Conservation (phyloP, 306 rosid genomes). For the Urtica urens region DNA sequence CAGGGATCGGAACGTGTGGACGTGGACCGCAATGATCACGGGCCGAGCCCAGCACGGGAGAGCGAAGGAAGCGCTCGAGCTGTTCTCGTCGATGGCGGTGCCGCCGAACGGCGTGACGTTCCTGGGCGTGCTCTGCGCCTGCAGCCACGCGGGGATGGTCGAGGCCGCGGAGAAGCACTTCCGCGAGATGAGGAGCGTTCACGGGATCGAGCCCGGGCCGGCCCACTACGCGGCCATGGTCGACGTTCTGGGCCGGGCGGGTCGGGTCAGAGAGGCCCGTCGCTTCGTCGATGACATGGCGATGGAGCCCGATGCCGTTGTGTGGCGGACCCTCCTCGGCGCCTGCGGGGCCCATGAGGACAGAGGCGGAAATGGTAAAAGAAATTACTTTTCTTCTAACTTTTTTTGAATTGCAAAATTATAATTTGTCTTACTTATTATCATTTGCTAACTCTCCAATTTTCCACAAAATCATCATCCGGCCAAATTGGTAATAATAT, state of each 20-base stretch:
- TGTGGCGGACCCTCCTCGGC: slow-evolving; percentile 77
- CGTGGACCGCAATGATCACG: slow-evolving; percentile 89
- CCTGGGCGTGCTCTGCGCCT: slow-evolving; percentile 79
- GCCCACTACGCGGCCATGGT: slow-evolving; percentile 79
- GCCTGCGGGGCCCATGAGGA: slow-evolving; percentile 48
- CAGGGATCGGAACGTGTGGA: slow-evolving; percentile 67
- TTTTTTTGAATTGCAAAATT: too few relatives aligned
- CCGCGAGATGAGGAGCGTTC: slow-evolving; percentile 45
- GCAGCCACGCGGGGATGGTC: slow-evolving; percentile 83
- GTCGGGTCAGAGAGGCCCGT: slow-evolving; percentile 60
- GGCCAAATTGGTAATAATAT: too few relatives aligned
- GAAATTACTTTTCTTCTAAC: too few relatives aligned
- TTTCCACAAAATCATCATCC: too few relatives aligned
- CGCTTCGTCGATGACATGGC: slow-evolving; percentile 52
- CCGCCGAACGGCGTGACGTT: slow-evolving; percentile 67
- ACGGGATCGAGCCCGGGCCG: slow-evolving; percentile 62
- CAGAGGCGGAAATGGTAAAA: too few relatives aligned
- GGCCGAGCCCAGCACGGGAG: slow-evolving; percentile 87
- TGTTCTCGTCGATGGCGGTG: slow-evolving; percentile 40
- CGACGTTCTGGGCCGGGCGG: slow-evolving; percentile 69
- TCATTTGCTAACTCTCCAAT: too few relatives aligned
- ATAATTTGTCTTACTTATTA: too few relatives aligned
- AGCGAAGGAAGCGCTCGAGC: slow-evolving; percentile 55
- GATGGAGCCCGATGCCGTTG: slow-evolving; percentile 45
- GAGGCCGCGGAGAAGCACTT: slow-evolving; percentile 49